Conservation (phyloP, 768 basidiomycete species). For the Chiua virens region DNA sequence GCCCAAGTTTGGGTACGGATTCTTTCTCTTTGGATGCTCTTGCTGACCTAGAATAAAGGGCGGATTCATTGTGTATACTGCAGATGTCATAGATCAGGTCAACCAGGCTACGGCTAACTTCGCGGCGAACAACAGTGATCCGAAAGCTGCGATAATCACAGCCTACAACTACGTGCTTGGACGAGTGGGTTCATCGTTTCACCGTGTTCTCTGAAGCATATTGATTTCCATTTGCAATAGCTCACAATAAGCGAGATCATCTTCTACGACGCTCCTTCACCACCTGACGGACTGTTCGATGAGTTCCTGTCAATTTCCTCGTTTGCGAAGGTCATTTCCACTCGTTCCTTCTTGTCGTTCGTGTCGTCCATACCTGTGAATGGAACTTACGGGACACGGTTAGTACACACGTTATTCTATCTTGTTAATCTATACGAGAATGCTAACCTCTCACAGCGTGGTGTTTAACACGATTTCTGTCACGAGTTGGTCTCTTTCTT, state of each 20-base stretch:
- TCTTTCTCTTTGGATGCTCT: background rate
- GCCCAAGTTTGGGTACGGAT: slow-evolving; percentile 57
- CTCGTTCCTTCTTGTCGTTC: slow-evolving; percentile 14
- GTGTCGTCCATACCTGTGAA: slow-evolving; percentile 3
- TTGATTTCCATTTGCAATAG: background rate
- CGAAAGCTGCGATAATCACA: slow-evolving; percentile 38
- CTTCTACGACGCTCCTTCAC: slow-evolving; percentile 51
- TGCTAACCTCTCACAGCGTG: background rate
- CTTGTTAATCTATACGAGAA: background rate
- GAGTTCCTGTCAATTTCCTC: slow-evolving; percentile 24
- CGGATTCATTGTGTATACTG: slow-evolving; percentile 40
- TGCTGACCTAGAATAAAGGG: slow-evolving; percentile 38
- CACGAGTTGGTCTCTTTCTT: slow-evolving; percentile 2
- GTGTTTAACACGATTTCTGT: background rate
- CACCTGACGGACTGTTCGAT: slow-evolving; percentile 15
- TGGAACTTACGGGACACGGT: slow-evolving; percentile 6
- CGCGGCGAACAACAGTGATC: slow-evolving; percentile 15
- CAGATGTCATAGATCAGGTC: slow-evolving; percentile 6
- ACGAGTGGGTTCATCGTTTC: background rate
- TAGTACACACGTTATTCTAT: background rate
- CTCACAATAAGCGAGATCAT: slow-evolving; percentile 30
- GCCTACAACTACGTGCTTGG: slow-evolving; percentile 35
- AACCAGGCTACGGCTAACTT: slow-evolving; percentile 23
- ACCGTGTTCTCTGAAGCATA: too few relatives aligned
- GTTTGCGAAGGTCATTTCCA: slow-evolving; percentile 1